These are phyloP conservation scores for Protea cynaroides DNA, from an alignment of 164 flowering plant genomes.

Conservation along the genomic window DNA sequence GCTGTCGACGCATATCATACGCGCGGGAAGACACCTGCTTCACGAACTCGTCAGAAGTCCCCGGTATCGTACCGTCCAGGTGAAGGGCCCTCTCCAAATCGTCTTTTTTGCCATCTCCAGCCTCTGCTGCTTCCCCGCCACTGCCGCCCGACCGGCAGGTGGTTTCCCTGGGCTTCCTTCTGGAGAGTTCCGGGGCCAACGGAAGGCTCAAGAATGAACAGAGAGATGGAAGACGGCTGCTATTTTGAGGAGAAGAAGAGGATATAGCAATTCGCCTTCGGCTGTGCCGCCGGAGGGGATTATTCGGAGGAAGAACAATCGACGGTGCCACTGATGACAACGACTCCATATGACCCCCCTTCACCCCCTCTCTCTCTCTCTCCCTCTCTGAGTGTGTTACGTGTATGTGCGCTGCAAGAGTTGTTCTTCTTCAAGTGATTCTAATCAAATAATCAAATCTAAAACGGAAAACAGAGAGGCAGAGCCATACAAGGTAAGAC, in stretches of 20 bases:
- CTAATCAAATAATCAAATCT: neutral
- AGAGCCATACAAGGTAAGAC: neutral
- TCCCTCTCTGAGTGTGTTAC: too few species aligned
- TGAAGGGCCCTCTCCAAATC: conserved; percentile 80
- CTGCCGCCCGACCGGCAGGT: conserved; percentile 20
- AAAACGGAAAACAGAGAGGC: neutral
- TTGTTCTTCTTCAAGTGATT: too few species aligned
- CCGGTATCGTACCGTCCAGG: conserved; percentile 82
- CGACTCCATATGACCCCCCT: conserved; percentile 62
- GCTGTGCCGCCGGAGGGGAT: conserved; percentile 21
- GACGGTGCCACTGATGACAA: conserved; percentile 59
- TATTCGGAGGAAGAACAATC: conserved; percentile 35
- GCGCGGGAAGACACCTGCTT: conserved; percentile 93
- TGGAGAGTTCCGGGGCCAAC: conserved; percentile 9
- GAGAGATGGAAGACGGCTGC: conserved; percentile 6
- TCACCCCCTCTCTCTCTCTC: conserved; percentile 33
- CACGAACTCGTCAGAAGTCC: conserved; percentile 76
- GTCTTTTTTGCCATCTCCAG: conserved; percentile 25
- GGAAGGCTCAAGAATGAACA: conserved; percentile 12
- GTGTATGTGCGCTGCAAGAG: too few species aligned
- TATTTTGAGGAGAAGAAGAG: neutral
- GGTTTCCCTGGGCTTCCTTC: conserved; percentile 16
- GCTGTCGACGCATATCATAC: conserved; percentile 82
- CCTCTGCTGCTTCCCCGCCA: conserved; percentile 17
- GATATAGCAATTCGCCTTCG: conserved; percentile 9